These are phyloP conservation scores for Themeda triandra DNA, from an alignment of 176 grass and related monocot genomes.

Conservation along the genomic window DNA sequence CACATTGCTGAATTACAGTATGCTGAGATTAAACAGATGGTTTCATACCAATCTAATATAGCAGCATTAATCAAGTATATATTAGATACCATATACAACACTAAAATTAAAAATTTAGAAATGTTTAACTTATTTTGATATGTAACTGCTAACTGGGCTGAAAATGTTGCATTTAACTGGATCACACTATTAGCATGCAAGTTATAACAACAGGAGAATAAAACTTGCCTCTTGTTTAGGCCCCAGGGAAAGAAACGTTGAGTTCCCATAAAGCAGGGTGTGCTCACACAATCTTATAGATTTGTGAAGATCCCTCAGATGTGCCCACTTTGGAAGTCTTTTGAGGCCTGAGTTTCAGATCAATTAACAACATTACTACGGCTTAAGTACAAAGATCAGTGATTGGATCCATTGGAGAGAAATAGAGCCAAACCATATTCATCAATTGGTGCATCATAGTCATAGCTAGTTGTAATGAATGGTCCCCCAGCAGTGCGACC, in stretches of 20 bases:
- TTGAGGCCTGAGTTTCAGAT: constrained; percentile 56
- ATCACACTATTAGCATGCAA: neutral
- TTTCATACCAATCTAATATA: constrained; percentile 4
- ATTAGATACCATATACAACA: neutral
- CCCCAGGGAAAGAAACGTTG: constrained; percentile 50
- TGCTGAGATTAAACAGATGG: neutral
- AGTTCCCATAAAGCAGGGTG: constrained; percentile 71
- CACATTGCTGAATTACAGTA: neutral
- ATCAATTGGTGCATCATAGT: constrained; percentile 99
- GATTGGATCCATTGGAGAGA: neutral
- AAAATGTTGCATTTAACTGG: neutral
- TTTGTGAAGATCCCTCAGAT: constrained; percentile 92
- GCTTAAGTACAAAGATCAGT: neutral
- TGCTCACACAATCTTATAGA: constrained; percentile 86
- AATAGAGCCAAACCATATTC: constrained; percentile 73
- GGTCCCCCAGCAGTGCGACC: constrained; percentile 92
- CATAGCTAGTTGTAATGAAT: constrained; percentile 99
- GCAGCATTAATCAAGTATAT: neutral
- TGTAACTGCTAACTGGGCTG: neutral
- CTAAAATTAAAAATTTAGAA: constrained; percentile 7
- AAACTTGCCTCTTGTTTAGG: constrained; percentile 71
- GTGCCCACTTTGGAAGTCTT: constrained; percentile 90
- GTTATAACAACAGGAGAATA: constrained; percentile 1
- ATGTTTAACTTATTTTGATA: neutral
- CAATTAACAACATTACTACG: neutral